These are phyloP conservation scores for Fusarium austroafricanum DNA, from an alignment of 2,329 filamentous ascomycete genomes.

Conservation along the genomic window DNA sequence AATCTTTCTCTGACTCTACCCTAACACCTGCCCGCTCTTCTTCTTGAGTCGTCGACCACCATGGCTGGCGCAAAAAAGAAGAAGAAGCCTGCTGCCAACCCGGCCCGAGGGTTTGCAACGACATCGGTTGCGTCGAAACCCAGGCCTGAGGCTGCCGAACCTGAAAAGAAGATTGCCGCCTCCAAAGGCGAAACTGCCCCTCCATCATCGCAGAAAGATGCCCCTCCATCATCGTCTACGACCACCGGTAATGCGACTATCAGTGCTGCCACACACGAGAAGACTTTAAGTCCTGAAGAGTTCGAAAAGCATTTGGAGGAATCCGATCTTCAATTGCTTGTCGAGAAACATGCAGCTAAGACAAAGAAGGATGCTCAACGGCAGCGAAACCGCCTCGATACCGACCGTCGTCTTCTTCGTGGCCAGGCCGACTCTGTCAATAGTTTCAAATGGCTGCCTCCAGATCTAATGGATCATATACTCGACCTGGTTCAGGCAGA, in stretches of 20 bases:
- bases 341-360: conserved; percentile 86
- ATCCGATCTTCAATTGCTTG: conserved; percentile 86
- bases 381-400: conserved; percentile 82
- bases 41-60: conserved; percentile 27
- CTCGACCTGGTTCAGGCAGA: conserved; percentile 78
- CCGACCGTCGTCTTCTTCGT: conserved; percentile 84
- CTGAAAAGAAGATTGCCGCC: conserved; percentile 46
- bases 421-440: conserved; percentile 80
- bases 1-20: conserved; percentile 2
- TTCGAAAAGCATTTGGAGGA: conserved; percentile 90
- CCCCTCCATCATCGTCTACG: conserved; percentile 46
- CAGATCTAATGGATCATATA: conserved; percentile 81
- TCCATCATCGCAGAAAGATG: conserved; percentile 47
- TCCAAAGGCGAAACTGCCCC: conserved; percentile 47
- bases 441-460: conserved; percentile 81
- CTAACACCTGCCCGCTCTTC: conserved; percentile 2
- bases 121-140: conserved; percentile 90
- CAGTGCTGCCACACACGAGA: conserved; percentile 45
- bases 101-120: conserved; percentile 92
- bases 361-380: conserved; percentile 82
- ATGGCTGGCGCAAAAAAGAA: conserved; percentile 87
- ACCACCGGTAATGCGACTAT: conserved; percentile 42
- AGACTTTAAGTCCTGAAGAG: conserved; percentile 82
- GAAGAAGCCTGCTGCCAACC: conserved; percentile 89
- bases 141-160: conserved; percentile 68